Conservation (phyloP, 306 rosid species). For the Cyamopsis tetragonoloba region DNA sequence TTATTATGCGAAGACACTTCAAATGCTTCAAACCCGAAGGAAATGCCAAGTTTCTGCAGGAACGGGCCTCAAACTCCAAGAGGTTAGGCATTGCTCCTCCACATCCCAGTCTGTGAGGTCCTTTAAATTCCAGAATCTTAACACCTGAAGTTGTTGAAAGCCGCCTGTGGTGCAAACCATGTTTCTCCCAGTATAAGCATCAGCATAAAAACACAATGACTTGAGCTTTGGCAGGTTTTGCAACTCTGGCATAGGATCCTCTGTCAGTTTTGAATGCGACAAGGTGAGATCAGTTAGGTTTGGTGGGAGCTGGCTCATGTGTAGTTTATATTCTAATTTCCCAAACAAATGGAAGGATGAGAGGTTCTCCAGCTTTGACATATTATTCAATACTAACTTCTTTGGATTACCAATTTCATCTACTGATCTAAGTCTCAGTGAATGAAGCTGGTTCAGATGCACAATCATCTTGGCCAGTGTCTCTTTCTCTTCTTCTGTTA, state of each 20-base stretch:
- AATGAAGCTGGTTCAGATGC: slow-evolving; percentile 19
- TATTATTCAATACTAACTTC: not conserved
- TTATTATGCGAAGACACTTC: slow-evolving; percentile 20
- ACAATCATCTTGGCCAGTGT: not conserved
- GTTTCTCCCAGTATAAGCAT: slow-evolving; percentile 11
- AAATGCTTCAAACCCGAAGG: slow-evolving; percentile 23
- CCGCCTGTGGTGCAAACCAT: slow-evolving; percentile 16
- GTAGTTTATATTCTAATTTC: not conserved
- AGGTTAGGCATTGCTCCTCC: slow-evolving; percentile 29
- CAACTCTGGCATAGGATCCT: slow-evolving; percentile 30
- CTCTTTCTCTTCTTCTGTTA: not conserved
- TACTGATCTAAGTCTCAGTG: slow-evolving; percentile 29
- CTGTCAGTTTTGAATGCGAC: slow-evolving; percentile 30
- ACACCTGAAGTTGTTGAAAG: slow-evolving; percentile 31
- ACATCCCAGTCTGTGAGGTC: slow-evolving; percentile 22
- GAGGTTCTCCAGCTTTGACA: slow-evolving; percentile 25
- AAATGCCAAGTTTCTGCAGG: not conserved
- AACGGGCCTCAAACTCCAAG: slow-evolving; percentile 29
- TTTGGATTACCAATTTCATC: slow-evolving; percentile 2
- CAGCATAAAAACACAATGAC: slow-evolving; percentile 20
- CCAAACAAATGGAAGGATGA: slow-evolving; percentile 33
- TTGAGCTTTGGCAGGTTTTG: slow-evolving; percentile 16
- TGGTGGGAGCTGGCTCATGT: not conserved
- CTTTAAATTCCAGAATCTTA: slow-evolving; percentile 33
- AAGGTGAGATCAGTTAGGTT: slow-evolving; percentile 36